Percentiles rank a stretch among this genome's conserved stretches.
phyloP scores from a whole-genome alignment of 352 stramenopile genomes.

The Phytopythium aichiense region DNA sequence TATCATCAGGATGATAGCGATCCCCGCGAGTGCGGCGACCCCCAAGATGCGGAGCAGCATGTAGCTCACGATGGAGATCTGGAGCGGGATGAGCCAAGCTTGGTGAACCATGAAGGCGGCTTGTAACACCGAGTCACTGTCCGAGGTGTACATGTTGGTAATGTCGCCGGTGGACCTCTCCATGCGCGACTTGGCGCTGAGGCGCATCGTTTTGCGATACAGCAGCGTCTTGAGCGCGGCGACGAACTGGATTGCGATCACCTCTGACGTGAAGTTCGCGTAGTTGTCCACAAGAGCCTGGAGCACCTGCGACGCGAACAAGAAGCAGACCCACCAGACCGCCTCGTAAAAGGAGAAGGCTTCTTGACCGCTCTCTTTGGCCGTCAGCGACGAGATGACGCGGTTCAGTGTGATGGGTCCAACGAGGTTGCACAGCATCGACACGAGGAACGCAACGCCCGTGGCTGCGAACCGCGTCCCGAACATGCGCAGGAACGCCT shows the following conservation, averaged over 20 bases:
- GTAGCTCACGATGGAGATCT: constrained; percentile 37
- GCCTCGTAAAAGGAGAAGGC: constrained; percentile 17
- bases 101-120: constrained; percentile 51
- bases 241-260: constrained; percentile 53
- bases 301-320: constrained; percentile 51
- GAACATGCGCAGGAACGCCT: constrained; percentile 31
- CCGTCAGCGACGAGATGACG: constrained; percentile 25
- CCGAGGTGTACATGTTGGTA: constrained; percentile 58
- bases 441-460: constrained; percentile 35
- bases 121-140: constrained; percentile 40
- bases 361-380: constrained; percentile 14
- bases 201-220: constrained; percentile 44
- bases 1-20: constrained; percentile 34
- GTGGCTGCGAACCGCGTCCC: constrained; percentile 30
- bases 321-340: constrained; percentile 27
- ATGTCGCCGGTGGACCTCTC: constrained; percentile 53
- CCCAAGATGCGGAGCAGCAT: constrained; percentile 44
- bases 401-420: constrained; percentile 38
- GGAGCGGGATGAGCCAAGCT: constrained; percentile 53
- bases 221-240: constrained; percentile 45
- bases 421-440: constrained; percentile 48
- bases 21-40: constrained; percentile 30
- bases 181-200: constrained; percentile 35
- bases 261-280: constrained; percentile 40
- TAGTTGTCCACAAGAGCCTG: constrained; percentile 50